A percentile compares a stretch with the other conserved stretches of the same genome.
These are phyloP conservation scores for Lactarius quietus DNA, from an alignment of 768 basidiomycete species.

Conservation along the genomic window DNA sequence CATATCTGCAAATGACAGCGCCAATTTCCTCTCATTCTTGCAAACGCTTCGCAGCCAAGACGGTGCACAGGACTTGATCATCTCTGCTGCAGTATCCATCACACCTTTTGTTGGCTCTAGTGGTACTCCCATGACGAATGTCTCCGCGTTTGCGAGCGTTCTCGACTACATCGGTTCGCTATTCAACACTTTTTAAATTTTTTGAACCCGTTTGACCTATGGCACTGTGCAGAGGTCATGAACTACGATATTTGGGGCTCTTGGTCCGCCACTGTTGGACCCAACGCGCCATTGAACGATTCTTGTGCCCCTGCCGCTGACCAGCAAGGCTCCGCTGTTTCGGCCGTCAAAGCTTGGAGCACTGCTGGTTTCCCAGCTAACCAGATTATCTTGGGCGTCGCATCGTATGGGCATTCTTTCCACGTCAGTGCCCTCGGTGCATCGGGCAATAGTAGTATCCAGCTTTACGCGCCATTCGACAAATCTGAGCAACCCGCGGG, in stretches of 20 bases:
- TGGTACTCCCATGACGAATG: slow-evolving; percentile 61
- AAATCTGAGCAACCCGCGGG: slow-evolving; percentile 20
- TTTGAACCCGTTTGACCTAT: not conserved
- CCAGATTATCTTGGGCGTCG: slow-evolving; percentile 80
- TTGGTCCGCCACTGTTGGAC: slow-evolving; percentile 56
- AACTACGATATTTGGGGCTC: slow-evolving; percentile 64
- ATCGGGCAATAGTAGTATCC: slow-evolving; percentile 20
- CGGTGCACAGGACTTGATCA: slow-evolving; percentile 51
- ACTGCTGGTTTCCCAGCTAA: slow-evolving; percentile 71
- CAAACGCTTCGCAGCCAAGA: slow-evolving; percentile 57
- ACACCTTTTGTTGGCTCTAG: slow-evolving; percentile 45
- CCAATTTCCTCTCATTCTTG: slow-evolving; percentile 77
- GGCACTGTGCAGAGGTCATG: slow-evolving; percentile 43
- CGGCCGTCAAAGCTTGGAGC: slow-evolving; percentile 75
- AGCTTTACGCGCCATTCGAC: slow-evolving; percentile 23
- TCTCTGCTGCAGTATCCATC: slow-evolving; percentile 52
- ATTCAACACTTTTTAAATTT: not conserved
- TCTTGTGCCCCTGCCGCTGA: slow-evolving; percentile 52
- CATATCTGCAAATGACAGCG: slow-evolving; percentile 52
- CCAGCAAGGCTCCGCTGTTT: slow-evolving; percentile 68
- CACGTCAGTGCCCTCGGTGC: slow-evolving; percentile 38
- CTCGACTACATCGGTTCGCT: slow-evolving; percentile 55
- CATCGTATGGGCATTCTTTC: slow-evolving; percentile 80
- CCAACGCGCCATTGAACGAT: slow-evolving; percentile 87
- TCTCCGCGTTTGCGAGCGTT: slow-evolving; percentile 65